These are phyloP conservation scores for Tetraselmis striata DNA, from an alignment of 139 green algal genomes.

Conservation along the genomic window DNA sequence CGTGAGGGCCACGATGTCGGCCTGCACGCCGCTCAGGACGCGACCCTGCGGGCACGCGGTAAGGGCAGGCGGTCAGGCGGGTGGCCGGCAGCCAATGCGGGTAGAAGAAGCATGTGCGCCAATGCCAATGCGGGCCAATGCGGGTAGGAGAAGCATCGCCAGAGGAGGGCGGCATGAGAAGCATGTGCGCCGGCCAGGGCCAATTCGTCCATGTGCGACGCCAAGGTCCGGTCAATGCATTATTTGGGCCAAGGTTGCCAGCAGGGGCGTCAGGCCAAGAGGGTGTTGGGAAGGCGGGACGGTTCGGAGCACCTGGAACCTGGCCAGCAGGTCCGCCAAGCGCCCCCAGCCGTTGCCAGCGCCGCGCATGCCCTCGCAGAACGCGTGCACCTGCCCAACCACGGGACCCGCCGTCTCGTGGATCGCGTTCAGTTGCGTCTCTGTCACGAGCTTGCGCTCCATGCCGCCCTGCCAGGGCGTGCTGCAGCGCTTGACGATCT, in stretches of 20 bases:
- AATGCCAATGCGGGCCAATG: no score
- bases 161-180: no score
- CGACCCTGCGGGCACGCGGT: conserved; percentile 22
- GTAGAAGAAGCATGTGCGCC: no score
- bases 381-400: conserved; percentile 42
- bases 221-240: no score
- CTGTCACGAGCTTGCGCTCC: background rate
- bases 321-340: conserved; percentile 65
- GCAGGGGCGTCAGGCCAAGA: no score
- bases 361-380: conserved; percentile 62
- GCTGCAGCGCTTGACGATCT: background rate
- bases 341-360: conserved; percentile 39
- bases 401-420: background rate
- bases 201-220: no score
- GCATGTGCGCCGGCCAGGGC: no score
- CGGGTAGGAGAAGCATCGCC: no score
- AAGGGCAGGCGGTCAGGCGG: no score
- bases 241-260: no score
- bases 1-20: conserved; percentile 70
- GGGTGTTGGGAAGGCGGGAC: no score
- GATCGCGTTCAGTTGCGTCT: background rate
- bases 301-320: conserved; percentile 62
- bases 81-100: no score
- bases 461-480: background rate
- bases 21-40: conserved; percentile 51